phyloP scores from a whole-genome alignment of 768 basidiomycete species.

The Mycena capillaripes region DNA sequence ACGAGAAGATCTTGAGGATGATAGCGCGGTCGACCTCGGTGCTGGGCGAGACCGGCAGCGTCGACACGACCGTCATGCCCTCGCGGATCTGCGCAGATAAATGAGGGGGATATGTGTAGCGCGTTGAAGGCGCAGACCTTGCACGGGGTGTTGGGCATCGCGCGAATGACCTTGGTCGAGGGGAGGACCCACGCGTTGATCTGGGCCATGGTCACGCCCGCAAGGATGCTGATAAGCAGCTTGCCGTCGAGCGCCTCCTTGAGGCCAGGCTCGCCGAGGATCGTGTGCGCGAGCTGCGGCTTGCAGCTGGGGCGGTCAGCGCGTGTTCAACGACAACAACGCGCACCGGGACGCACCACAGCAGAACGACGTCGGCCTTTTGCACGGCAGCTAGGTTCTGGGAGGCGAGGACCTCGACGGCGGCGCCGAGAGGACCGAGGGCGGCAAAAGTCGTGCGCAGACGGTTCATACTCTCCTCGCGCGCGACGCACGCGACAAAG shows the following conservation, averaged over 20 bases:
- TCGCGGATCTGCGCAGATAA: conserved; percentile 84
- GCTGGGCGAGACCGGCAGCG: conserved; percentile 66
- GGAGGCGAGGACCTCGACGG: conserved; percentile 78
- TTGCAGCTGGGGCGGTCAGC: conserved; percentile 77
- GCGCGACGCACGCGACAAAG: conserved; percentile 91
- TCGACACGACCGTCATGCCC: conserved; percentile 97
- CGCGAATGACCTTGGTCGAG: conserved; percentile 89
- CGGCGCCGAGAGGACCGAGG: conserved; percentile 70
- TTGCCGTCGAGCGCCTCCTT: conserved; percentile 89
- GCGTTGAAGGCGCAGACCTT: conserved; percentile 65
- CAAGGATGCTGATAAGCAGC: conserved; percentile 95
- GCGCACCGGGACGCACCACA: conserved; percentile 74
- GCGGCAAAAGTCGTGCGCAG: conserved; percentile 72
- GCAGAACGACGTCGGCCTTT: conserved; percentile 86
- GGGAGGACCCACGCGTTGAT: conserved; percentile 80
- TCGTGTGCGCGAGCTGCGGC: conserved; percentile 85
- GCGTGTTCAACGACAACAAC: neutral
- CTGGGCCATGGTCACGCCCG: conserved; percentile 94
- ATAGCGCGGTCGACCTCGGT: conserved; percentile 76
- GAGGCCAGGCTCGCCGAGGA: conserved; percentile 84
- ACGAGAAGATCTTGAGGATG: conserved; percentile 95
- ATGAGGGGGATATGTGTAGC: neutral
- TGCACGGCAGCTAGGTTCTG: conserved; percentile 81
- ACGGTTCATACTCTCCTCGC: conserved; percentile 79
- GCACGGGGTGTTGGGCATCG: conserved; percentile 99